Base-by-base conservation (phyloP, 495 filamentous ascomycete species). In the Penicillium crystallinum region DNA sequence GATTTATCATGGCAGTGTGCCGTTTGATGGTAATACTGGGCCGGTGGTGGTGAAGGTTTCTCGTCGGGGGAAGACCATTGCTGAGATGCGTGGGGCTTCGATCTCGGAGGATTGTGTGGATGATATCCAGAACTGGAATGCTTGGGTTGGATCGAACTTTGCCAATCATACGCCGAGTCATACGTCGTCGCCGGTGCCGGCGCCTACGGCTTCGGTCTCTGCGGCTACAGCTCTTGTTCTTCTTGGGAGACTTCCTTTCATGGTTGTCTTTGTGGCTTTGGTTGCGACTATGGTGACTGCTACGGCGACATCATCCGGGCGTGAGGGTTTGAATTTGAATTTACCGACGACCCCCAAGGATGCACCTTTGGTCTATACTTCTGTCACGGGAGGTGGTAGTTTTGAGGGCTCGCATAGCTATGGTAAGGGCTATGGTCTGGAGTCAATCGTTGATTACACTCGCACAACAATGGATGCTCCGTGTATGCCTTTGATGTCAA, bases 1-100 rank as follows among this genome's bases (percentile, higher is more conserved):
- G 1, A 68, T 84, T 42, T 80, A 81, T 23, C 70, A 80, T 55
- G 65, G 70, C 27, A 62, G 58, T 44, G 65, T 81, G 18, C 68
- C 6, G 77, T 84, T 61, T 63, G 66, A 45, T 12, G 72, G 71
- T 5, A 58, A 63, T 29, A 65, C 65, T 4, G 83, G 83, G 1
- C 46, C 18, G 15, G 46, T 48, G 21, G 15, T 48, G 14, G 46
- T 48, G 46, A 48, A 33, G 1, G 34, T 48, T 4, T 48, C 46
- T 22, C 46, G 46, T 8, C 34, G 23, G 15, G 46, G 46, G 4
- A 29, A 48, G 22, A 27, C 34, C 2, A 29, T 48, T 37, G 46
- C 46, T 30, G 34, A 48, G 35, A 48, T 48, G 46, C 34, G 46
- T 9, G 46, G 46, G 11, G 46, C 46, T 6, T 48, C 46, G 9